These are phyloP conservation scores for Eucalyptus marginata DNA, from an alignment of 345 rosid species.

Conservation along the genomic window DNA sequence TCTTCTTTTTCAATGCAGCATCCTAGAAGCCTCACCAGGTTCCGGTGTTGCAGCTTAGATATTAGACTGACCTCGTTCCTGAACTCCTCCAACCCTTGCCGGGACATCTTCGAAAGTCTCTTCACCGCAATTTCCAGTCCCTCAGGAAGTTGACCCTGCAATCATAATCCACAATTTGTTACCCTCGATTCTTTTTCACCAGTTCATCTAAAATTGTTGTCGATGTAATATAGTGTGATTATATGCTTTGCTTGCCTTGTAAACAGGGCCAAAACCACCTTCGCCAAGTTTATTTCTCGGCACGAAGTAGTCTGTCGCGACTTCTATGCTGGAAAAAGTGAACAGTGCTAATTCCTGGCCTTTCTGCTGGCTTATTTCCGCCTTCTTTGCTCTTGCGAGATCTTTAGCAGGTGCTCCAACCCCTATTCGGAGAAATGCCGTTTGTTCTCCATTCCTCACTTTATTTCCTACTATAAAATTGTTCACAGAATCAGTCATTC, in stretches of 20 bases:
- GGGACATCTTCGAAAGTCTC: background rate
- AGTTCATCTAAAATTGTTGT: background rate
- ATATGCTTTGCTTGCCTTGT: constrained; percentile 8
- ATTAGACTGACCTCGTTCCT: constrained; percentile 4
- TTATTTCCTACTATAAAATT: background rate
- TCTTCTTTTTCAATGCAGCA: background rate
- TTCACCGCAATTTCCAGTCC: constrained; percentile 11
- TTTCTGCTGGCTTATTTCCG: background rate
- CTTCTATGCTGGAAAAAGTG: background rate
- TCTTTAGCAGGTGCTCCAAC: background rate
- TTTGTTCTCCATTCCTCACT: background rate
- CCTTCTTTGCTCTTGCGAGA: background rate
- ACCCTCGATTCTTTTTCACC: background rate
- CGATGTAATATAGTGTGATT: background rate
- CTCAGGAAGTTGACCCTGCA: background rate
- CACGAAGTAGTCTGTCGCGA: constrained; percentile 23
- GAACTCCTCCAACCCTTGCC: constrained; percentile 14
- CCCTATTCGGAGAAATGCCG: background rate
- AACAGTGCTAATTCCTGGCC: background rate
- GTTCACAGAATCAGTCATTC: background rate
- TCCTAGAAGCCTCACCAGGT: background rate
- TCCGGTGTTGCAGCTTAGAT: background rate
- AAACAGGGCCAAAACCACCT: constrained; percentile 53
- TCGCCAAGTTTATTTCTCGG: constrained; percentile 24
- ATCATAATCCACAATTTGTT: background rate